These are phyloP conservation scores for Antitrichia curtipendula DNA, from an alignment of 225 moss, liverwort and hornwort species.

Conservation along the genomic window DNA sequence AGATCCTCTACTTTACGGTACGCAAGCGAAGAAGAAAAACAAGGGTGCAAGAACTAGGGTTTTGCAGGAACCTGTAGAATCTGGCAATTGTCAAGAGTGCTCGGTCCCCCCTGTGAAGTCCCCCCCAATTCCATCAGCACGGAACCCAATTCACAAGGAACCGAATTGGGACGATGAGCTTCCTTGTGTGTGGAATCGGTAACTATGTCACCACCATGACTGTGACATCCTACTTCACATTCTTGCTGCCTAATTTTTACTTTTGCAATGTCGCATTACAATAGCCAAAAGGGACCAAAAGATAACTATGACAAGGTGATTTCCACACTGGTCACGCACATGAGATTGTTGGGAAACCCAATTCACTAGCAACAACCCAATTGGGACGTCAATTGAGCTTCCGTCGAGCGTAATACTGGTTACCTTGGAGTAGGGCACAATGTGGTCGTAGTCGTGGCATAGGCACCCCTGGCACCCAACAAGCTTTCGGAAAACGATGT, in stretches of 20 bases:
- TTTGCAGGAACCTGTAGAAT: slow-evolving; percentile 55
- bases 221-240: not conserved
- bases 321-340: not conserved
- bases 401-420: not conserved
- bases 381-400: too few species aligned
- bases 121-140: not conserved
- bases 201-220: not conserved
- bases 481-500: slow-evolving; percentile 75
- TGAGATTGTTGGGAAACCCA: not conserved
- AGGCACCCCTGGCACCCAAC: slow-evolving; percentile 82
- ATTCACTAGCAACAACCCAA: not conserved
- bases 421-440: slow-evolving; percentile 81
- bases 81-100: slow-evolving; percentile 87
- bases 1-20: not conserved
- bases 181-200: not conserved
- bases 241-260: not conserved
- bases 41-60: not conserved
- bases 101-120: slow-evolving; percentile 59
- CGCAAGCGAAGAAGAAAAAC: too few species aligned
- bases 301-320: not conserved
- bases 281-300: too few species aligned
- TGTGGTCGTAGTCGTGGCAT: slow-evolving; percentile 82
- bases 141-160: not conserved
- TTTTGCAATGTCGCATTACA: not conserved
- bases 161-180: not conserved